Percentiles rank a stretch among this genome's conserved stretches.
Conservation (phyloP, 2,329 filamentous ascomycete species). For the Nigrospora osmanthi region DNA sequence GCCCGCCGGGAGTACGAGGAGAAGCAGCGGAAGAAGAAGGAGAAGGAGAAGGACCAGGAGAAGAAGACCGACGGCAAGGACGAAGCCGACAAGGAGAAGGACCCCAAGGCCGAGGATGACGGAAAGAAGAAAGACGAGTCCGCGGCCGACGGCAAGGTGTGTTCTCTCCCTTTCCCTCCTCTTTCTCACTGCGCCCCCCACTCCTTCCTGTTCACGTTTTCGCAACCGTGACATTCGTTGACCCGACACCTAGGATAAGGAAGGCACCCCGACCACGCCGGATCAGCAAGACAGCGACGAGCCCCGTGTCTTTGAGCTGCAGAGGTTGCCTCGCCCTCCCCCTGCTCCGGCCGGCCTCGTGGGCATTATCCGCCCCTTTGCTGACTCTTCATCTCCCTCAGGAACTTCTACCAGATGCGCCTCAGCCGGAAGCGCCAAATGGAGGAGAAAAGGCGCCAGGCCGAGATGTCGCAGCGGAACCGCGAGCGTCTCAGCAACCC, state of each 20-base stretch:
- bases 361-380: not conserved
- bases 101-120: slow-evolving; percentile 29
- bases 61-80: slow-evolving; percentile 38
- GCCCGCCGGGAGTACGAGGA: slow-evolving; percentile 74
- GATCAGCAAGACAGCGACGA: slow-evolving; percentile 35
- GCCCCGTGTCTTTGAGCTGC: slow-evolving; percentile 74
- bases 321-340: slow-evolving; percentile 47
- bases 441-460: slow-evolving; percentile 71
- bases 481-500: slow-evolving; percentile 74
- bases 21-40: slow-evolving; percentile 59
- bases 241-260: no score
- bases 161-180: no score
- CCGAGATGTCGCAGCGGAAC: slow-evolving; percentile 73
- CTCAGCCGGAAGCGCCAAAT: slow-evolving; percentile 69
- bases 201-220: no score
- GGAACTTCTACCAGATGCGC: slow-evolving; percentile 80
- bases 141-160: slow-evolving; percentile 21
- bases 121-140: slow-evolving; percentile 20
- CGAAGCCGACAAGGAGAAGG: slow-evolving; percentile 36
- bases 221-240: no score
- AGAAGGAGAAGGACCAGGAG: slow-evolving; percentile 51
- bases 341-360: not conserved
- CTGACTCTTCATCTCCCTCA: slow-evolving; percentile 22
- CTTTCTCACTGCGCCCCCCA: no score
- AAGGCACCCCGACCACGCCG: not conserved